Percentiles rank a stretch among this genome's conserved stretches.
These are phyloP conservation scores for Mycena venus DNA, from an alignment of 768 basidiomycete genomes.

Conservation along the genomic window DNA sequence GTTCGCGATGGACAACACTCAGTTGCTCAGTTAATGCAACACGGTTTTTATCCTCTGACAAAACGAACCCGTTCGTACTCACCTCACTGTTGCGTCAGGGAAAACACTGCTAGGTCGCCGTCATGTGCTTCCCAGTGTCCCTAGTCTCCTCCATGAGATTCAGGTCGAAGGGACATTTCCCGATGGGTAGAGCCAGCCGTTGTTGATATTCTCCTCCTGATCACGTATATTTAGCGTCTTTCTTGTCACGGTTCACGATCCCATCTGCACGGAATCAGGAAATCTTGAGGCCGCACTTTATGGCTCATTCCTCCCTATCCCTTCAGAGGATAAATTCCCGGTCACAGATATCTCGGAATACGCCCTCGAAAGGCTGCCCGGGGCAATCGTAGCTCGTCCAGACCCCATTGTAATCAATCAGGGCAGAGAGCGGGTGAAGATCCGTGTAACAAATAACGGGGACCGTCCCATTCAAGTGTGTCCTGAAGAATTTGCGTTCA, in stretches of 20 bases:
- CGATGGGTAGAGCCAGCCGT: constrained; percentile 72
- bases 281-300: constrained; percentile 89
- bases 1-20: constrained; percentile 90
- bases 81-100: no score
- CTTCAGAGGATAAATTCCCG: constrained; percentile 76
- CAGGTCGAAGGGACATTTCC: constrained; percentile 95
- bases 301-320: constrained; percentile 92
- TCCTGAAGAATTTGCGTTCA: constrained; percentile 26
- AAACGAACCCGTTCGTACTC: no score
- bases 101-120: constrained; percentile 89
- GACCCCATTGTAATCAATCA: constrained; percentile 82
- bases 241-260: constrained; percentile 97
- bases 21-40: constrained; percentile 93
- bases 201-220: constrained; percentile 1
- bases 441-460: constrained; percentile 90
- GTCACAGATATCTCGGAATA: constrained; percentile 62
- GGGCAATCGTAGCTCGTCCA: constrained; percentile 78
- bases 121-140: constrained; percentile 90
- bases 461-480: constrained; percentile 92
- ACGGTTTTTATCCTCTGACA: no score
- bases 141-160: constrained; percentile 82
- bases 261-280: constrained; percentile 88
- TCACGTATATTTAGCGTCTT: constrained; percentile 71
- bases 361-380: constrained; percentile 71
- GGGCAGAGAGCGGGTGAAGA: constrained; percentile 74